Percentiles rank a stretch among this genome's conserved stretches.
Evolutionary conservation across 164 flowering plant species (phyloP).

Genomic region (Magnolia changhungtana): DNA sequence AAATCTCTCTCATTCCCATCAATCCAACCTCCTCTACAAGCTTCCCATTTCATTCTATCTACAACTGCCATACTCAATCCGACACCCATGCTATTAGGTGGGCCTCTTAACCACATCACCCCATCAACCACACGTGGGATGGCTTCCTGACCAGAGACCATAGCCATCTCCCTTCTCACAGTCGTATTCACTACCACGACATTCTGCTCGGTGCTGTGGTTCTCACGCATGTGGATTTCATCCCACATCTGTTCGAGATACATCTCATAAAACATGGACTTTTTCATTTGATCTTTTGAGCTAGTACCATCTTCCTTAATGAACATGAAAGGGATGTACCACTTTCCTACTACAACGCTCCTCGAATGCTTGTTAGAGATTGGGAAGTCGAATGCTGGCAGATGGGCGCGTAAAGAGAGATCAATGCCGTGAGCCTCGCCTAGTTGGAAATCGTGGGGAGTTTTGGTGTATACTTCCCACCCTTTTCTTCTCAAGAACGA

Average conservation of each 20-base stretch:
- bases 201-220: constrained; percentile 13
- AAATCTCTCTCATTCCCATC: constrained; percentile 22
- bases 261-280: constrained; percentile 47
- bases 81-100: background rate
- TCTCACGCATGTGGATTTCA: constrained; percentile 30
- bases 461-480: constrained; percentile 3
- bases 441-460: constrained; percentile 2
- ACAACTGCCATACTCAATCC: constrained; percentile 6
- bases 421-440: constrained; percentile 3
- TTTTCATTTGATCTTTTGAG: constrained; percentile 32
- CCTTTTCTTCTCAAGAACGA: constrained; percentile 13
- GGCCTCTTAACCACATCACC: background rate
- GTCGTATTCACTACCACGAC: background rate
- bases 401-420: background rate
- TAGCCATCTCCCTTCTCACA: constrained; percentile 1
- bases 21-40: constrained; percentile 38
- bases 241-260: constrained; percentile 65
- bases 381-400: constrained; percentile 8
- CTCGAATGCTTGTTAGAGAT: constrained; percentile 3
- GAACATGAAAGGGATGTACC: constrained; percentile 23
- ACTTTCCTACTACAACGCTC: constrained; percentile 12
- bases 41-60: constrained; percentile 36
- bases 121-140: background rate
- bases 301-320: constrained; percentile 11
- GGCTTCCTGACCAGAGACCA: background rate